Base-by-base conservation (phyloP, 352 stramenopile species). In the Phytophthora idaei region DNA sequence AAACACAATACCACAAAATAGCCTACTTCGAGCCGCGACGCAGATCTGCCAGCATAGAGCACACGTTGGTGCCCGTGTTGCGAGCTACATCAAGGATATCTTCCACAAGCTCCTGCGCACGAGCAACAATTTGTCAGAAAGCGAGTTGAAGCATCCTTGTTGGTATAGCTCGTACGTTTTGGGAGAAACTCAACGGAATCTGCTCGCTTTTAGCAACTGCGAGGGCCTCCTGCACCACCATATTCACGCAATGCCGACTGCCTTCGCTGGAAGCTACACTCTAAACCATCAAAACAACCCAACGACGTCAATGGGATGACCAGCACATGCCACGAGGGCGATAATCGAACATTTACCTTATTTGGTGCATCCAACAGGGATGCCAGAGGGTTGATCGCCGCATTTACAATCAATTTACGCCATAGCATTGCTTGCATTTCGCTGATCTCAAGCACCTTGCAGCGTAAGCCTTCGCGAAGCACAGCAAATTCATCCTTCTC, bases 321-420 rank as follows among this genome's bases (percentile, higher is more conserved):
- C 21, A 21, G 21, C 21, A 21, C 21, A 21, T 12, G 5, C n/a
- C 15, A 37, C 3, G 3, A 21, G 39, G 15, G 51, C 25, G 39
- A 44, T n/a, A 53, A 3, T n/a, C 45, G 21, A 10, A 10, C 32
- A 29, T 56, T 49, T 64, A 85, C 82, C 29, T 68, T 49, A 62
- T 94, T 94, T 2, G 76, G 49, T 10, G 72, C 64, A 54, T 94
- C 71, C 4, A 93, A 41, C 14, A 94, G 50, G 8, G 81, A 85
- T 8, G 81, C 81, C 15, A 94, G 69, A 4, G 86, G 84, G 50
- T 94, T 94, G 63, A 94, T 92, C 2, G 72, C 83, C 2, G 86
- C 86, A 57, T 94, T 94, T 37, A 94, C 80, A 66, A 94, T 87
- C 34, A 93, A 68, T 48, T 94, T 94, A 15, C 76, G 73, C 86